A percentile compares a stretch with the other conserved stretches of the same genome.
Evolutionary conservation across 2,329 filamentous ascomycete genomes (phyloP).

Genomic region (Paraphaeosphaeria sporulosa): DNA sequence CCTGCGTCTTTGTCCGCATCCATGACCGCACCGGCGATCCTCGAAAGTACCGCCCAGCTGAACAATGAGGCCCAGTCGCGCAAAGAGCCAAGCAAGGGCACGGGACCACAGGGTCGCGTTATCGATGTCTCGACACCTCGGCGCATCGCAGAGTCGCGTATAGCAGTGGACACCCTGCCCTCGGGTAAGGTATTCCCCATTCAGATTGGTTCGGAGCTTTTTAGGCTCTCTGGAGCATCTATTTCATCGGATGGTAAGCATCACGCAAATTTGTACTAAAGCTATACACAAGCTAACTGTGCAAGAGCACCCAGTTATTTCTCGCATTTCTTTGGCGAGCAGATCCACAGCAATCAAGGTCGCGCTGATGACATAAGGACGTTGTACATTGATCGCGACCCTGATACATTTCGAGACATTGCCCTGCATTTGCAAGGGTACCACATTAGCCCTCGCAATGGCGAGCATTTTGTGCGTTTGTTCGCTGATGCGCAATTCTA

Average conservation of each 20-base stretch:
- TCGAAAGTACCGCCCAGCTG: conserved; percentile 25
- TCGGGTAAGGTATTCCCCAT: conserved; percentile 76
- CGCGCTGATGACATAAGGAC: conserved; percentile 72
- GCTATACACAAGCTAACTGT: conserved; percentile 54
- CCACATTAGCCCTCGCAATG: conserved; percentile 81
- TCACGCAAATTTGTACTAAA: conserved; percentile 2
- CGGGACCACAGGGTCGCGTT: conserved; percentile 42
- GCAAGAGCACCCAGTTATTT: conserved; percentile 91
- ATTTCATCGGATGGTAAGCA: conserved; percentile 74
- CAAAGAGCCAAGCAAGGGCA: conserved; percentile 41
- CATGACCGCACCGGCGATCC: conserved; percentile 22
- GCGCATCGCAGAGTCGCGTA: conserved; percentile 37
- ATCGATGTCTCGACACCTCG: conserved; percentile 45
- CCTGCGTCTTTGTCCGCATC: conserved; percentile 28
- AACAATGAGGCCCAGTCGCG: conserved; percentile 28
- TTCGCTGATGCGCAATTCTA: conserved; percentile 98
- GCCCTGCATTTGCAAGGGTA: conserved; percentile 90
- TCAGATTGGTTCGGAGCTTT: conserved; percentile 74
- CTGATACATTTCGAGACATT: conserved; percentile 87
- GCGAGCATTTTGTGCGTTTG: conserved; percentile 86
- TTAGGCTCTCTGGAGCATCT: conserved; percentile 72
- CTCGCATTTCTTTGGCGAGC: conserved; percentile 89
- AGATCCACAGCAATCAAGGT: conserved; percentile 71
- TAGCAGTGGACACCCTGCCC: conserved; percentile 61
- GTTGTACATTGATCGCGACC: conserved; percentile 94